Evolutionary conservation across 2,329 filamentous ascomycete genomes (phyloP).

Genomic region (Clarireedia homoeocarpa): DNA sequence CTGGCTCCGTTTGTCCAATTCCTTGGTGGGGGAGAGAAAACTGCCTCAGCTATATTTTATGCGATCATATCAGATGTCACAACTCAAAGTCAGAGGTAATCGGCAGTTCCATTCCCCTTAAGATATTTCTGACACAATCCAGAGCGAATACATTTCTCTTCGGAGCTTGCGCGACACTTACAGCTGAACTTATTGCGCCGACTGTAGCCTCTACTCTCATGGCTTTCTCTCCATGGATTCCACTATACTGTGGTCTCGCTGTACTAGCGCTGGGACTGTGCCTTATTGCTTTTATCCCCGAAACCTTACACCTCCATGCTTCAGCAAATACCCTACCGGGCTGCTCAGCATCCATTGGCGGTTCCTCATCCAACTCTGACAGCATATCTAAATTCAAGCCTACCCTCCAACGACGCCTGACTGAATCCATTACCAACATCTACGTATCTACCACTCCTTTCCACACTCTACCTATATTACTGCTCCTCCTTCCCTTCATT

Average conservation of each 20-base stretch:
- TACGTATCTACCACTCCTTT: slow-evolving; percentile 20
- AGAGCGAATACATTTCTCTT: slow-evolving; percentile 34
- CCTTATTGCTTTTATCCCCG: slow-evolving; percentile 26
- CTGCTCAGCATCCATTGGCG: neutral
- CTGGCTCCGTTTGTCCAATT: slow-evolving; percentile 27
- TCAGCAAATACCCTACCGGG: slow-evolving; percentile 2
- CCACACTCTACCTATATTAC: slow-evolving; percentile 20
- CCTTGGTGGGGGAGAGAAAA: slow-evolving; percentile 32
- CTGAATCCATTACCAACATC: neutral
- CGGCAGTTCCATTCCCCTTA: too few species aligned
- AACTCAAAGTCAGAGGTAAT: slow-evolving; percentile 31
- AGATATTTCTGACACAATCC: neutral
- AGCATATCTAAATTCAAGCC: slow-evolving; percentile 12
- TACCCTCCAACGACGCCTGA: slow-evolving; percentile 10
- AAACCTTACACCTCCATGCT: slow-evolving; percentile 24
- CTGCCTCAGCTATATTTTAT: slow-evolving; percentile 27
- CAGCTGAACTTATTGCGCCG: slow-evolving; percentile 32
- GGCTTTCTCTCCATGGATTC: slow-evolving; percentile 24
- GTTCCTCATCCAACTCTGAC: neutral
- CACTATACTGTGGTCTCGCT: slow-evolving; percentile 16
- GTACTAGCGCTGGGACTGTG: slow-evolving; percentile 14
- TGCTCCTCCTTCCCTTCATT: slow-evolving; percentile 27
- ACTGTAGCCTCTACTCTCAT: slow-evolving; percentile 32
- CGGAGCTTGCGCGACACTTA: slow-evolving; percentile 24
- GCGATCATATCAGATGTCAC: slow-evolving; percentile 33